Percentiles rank a stretch among this genome's conserved stretches.
phyloP scores from a whole-genome alignment of 1,284 basidiomycete species.

The Ganoderma lucidum region DNA sequence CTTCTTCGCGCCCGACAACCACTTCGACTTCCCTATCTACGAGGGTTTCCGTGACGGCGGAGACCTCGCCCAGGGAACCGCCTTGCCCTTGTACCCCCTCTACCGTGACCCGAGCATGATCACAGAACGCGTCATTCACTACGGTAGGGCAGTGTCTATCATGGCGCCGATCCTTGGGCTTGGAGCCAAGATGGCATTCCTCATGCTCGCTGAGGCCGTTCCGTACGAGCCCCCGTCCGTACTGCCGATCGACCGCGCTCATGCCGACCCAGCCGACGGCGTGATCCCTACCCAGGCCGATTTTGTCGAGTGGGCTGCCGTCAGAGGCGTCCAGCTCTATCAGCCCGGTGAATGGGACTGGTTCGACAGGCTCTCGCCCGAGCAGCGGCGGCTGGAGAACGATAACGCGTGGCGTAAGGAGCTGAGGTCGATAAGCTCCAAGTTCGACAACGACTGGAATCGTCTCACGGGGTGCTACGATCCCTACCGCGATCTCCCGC shows the following conservation, averaged over 20 bases:
- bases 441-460: constrained; percentile 70
- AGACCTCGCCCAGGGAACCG: constrained; percentile 34
- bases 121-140: constrained; percentile 46
- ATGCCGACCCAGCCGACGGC: constrained; percentile 45
- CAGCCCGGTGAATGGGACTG: constrained; percentile 50
- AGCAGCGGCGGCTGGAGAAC: constrained; percentile 38
- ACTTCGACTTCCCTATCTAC: constrained; percentile 60
- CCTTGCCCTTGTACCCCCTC: constrained; percentile 57
- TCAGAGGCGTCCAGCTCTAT: constrained; percentile 44
- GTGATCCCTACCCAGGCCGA: constrained; percentile 63
- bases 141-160: constrained; percentile 48
- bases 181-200: constrained; percentile 70
- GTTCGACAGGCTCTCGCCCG: constrained; percentile 42
- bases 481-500: constrained; percentile 46
- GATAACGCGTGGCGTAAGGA: constrained; percentile 38
- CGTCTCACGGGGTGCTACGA: constrained; percentile 59
- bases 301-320: constrained; percentile 62
- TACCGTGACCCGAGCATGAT: constrained; percentile 51
- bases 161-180: constrained; percentile 58
- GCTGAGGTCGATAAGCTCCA: constrained; percentile 45
- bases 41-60: constrained; percentile 33
- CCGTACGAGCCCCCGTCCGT: constrained; percentile 54
- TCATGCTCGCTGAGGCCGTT: constrained; percentile 61
- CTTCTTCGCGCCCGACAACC: constrained; percentile 65
- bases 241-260: constrained; percentile 55